These are phyloP conservation scores for Volvox carteri DNA, from an alignment of 163 green algal species.

Conservation along the genomic window DNA sequence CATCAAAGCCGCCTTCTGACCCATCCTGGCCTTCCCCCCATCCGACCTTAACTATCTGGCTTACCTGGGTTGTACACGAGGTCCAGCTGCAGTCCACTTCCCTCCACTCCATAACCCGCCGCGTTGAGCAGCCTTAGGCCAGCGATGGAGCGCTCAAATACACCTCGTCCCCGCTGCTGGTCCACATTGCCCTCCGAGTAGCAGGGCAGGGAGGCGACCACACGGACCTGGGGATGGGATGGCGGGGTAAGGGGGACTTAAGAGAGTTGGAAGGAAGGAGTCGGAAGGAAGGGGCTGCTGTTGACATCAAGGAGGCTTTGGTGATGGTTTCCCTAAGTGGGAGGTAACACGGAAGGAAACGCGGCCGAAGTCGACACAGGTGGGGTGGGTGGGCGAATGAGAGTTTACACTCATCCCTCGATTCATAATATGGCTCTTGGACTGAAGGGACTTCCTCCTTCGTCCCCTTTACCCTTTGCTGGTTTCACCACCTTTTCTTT, in stretches of 20 bases:
- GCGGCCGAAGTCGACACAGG: neutral
- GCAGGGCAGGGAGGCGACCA: constrained; percentile 97
- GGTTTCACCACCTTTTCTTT: too few relatives aligned
- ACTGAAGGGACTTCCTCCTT: too few relatives aligned
- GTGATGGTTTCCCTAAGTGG: too few relatives aligned
- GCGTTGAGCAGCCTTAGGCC: constrained; percentile 85
- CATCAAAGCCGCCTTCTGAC: too few relatives aligned
- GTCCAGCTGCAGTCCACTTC: constrained; percentile 85
- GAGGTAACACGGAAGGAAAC: neutral
- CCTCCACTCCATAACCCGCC: constrained; percentile 86
- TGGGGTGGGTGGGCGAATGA: neutral
- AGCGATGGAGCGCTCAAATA: constrained; percentile 94
- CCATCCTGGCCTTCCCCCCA: too few relatives aligned
- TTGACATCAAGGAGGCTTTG: too few relatives aligned
- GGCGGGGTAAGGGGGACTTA: neutral
- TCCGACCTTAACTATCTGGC: too few relatives aligned
- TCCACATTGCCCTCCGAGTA: constrained; percentile 94
- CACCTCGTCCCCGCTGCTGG: constrained; percentile 88
- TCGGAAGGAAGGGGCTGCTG: too few relatives aligned
- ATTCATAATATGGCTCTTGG: too few relatives aligned
- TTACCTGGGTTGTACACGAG: constrained; percentile 97
- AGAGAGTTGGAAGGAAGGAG: neutral
- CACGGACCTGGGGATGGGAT: constrained; percentile 70
- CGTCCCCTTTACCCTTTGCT: neutral
- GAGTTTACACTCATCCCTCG: neutral